These are phyloP conservation scores for Saccharata proteae DNA, from an alignment of 2,329 filamentous ascomycete species.

Conservation along the genomic window DNA sequence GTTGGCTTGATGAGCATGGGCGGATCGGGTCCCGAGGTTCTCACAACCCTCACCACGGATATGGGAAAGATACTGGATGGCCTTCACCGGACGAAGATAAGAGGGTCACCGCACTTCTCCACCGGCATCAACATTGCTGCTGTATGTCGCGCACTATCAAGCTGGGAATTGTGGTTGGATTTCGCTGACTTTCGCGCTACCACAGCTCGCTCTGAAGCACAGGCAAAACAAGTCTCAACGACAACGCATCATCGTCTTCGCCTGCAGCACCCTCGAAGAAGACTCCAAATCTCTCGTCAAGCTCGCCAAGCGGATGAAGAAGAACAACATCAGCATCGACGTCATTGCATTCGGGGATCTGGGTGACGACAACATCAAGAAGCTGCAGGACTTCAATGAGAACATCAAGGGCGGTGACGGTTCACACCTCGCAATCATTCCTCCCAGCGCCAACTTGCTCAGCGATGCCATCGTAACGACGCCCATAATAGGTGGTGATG, in stretches of 20 bases:
- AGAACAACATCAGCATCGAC: conserved; percentile 92
- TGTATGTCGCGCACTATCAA: conserved; percentile 42
- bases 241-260: conserved; percentile 93
- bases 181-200: neutral
- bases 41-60: conserved; percentile 92
- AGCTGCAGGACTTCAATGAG: conserved; percentile 87
- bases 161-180: neutral
- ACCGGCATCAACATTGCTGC: conserved; percentile 92
- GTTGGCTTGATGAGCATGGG: conserved; percentile 99
- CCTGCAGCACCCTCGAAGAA: conserved; percentile 84
- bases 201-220: conserved; percentile 87
- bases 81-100: conserved; percentile 87
- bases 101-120: conserved; percentile 74
- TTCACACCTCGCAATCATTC: conserved; percentile 82
- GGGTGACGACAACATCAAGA: conserved; percentile 76
- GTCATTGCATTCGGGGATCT: conserved; percentile 92
- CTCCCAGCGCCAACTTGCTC: conserved; percentile 79
- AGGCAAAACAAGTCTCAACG: conserved; percentile 95
- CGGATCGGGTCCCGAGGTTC: conserved; percentile 89
- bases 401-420: conserved; percentile 84
- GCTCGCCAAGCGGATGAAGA: conserved; percentile 98
- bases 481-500: conserved; percentile 79
- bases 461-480: conserved; percentile 85
- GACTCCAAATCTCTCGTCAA: conserved; percentile 79
- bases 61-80: conserved; percentile 91